Base-by-base conservation (phyloP, 1,284 basidiomycete genomes). In the Moniliophthora roreri region DNA sequence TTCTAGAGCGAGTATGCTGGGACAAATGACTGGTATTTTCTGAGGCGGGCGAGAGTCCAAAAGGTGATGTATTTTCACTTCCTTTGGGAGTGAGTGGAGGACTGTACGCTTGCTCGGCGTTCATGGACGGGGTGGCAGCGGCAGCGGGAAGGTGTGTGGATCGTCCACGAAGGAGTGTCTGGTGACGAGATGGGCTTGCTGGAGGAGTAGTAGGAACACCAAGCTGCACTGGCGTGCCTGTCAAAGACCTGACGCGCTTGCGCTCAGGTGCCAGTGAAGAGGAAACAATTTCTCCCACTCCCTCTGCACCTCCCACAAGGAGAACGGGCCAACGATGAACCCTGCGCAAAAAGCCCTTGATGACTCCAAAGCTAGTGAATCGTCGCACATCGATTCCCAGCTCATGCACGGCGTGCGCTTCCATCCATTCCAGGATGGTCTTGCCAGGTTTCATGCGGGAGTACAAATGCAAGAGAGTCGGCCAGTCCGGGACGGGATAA, bases 301-400 rank as follows among this genome's bases (percentile, higher is more conserved):
- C 24, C 35, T 38, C 23, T 21, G 42, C 8, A 28, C 9, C 16
- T 16, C 38, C 34, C 8, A 18, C 13, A 13, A 86, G 72, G 39
- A 91, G 77, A 36, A 97, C 76, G 0, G 97, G 97, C 80, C 91
- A 99, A 15, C 95, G 85, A 66, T 98, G 93, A 0, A 98, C 88
- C 36, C 97, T 79, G 6, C 93, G 85, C 11, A 99, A 77, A 66
- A 98, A 99, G 0, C 95, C 89, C 73, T 99, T 99, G 72, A 99
- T 97, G n/a, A 98, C 90, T 11, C 96, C 97, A 65, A 99, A 99
- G 58, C 91, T 94, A n/a, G 95, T 88, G 68, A 99, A 97, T 13
- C 97, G 83, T 4, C 96, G 82, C 7, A 93, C 83, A 66, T 99
- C 97, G 52, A 99, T 89, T 1, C 90, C 91, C 16, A 89, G 71